Evolutionary conservation across 2,329 filamentous ascomycete species (phyloP).

Genomic region (Talaromyces sp.): DNA sequence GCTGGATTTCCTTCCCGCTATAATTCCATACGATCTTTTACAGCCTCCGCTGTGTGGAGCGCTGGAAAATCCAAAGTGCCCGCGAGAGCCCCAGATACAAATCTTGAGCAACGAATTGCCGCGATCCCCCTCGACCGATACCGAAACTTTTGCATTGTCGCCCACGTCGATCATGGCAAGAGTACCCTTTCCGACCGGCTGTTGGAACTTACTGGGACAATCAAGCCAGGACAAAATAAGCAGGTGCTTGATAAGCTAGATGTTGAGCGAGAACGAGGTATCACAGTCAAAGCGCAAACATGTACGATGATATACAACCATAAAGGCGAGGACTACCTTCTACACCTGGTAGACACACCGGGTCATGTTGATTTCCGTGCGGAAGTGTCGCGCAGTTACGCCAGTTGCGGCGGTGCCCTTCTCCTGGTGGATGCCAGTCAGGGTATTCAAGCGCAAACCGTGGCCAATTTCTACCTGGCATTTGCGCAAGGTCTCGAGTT

Average conservation of each 20-base stretch:
- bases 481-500: conserved; percentile 87
- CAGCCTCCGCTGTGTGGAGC: conserved; percentile 30
- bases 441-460: conserved; percentile 95
- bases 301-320: conserved; percentile 96
- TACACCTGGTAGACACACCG: conserved; percentile 95
- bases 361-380: conserved; percentile 98
- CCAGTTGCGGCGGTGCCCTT: conserved; percentile 89
- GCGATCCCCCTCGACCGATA: conserved; percentile 57
- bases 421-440: conserved; percentile 95
- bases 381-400: conserved; percentile 93
- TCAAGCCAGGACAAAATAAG: conserved; percentile 82
- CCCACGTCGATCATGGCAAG: conserved; percentile 98
- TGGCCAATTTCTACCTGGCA: conserved; percentile 97
- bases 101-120: conserved; percentile 61
- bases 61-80: conserved; percentile 22
- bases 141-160: conserved; percentile 98
- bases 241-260: conserved; percentile 97
- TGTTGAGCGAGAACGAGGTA: conserved; percentile 92
- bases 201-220: conserved; percentile 92
- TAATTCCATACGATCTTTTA: conserved; percentile 34
- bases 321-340: conserved; percentile 81
- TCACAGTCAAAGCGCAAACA: conserved; percentile 98
- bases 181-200: conserved; percentile 91
- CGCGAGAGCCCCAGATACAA: conserved; percentile 38
- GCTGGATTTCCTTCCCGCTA: conserved; percentile 21